Evolutionary conservation across 176 grass and related monocot genomes (phyloP).

Genomic region (Cymbopogon citratus): DNA sequence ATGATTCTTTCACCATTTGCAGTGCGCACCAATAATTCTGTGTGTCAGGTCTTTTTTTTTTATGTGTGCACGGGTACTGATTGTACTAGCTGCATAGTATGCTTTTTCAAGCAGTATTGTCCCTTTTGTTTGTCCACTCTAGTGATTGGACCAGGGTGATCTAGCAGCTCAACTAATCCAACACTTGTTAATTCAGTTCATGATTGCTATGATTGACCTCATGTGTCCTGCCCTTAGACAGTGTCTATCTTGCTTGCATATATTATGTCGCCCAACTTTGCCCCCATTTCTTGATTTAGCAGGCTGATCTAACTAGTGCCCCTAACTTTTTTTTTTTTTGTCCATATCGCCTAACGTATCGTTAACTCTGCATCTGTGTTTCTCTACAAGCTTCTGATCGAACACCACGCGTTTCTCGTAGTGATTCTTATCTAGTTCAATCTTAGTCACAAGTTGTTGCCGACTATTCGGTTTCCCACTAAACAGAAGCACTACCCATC

Average conservation of each 20-base stretch:
- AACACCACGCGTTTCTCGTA: constrained; percentile 9
- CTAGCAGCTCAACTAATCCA: constrained; percentile 27
- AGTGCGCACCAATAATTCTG: constrained; percentile 13
- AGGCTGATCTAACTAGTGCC: neutral
- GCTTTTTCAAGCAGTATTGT: neutral
- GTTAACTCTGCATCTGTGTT: neutral
- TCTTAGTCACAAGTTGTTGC: constrained; percentile 32
- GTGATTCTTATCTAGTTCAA: constrained; percentile 34
- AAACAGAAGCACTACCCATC: neutral
- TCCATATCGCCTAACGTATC: neutral
- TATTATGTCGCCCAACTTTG: constrained; percentile 22
- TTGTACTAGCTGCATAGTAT: constrained; percentile 11
- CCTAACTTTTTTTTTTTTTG: neutral
- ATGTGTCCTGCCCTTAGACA: constrained; percentile 7
- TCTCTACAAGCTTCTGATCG: constrained; percentile 11
- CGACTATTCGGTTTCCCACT: constrained; percentile 30
- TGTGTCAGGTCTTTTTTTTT: constrained; percentile 3
- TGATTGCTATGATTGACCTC: constrained; percentile 20
- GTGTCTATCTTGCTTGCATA: constrained; percentile 17
- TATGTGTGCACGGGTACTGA: constrained; percentile 1
- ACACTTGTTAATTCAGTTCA: constrained; percentile 27
- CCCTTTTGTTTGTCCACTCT: constrained; percentile 15
- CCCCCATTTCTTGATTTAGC: constrained; percentile 33
- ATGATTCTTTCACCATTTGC: constrained; percentile 38
- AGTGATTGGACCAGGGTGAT: constrained; percentile 35